These are phyloP conservation scores for Sugiyamaella xylanicola DNA, from an alignment of 1,139 yeast species.

Conservation along the genomic window DNA sequence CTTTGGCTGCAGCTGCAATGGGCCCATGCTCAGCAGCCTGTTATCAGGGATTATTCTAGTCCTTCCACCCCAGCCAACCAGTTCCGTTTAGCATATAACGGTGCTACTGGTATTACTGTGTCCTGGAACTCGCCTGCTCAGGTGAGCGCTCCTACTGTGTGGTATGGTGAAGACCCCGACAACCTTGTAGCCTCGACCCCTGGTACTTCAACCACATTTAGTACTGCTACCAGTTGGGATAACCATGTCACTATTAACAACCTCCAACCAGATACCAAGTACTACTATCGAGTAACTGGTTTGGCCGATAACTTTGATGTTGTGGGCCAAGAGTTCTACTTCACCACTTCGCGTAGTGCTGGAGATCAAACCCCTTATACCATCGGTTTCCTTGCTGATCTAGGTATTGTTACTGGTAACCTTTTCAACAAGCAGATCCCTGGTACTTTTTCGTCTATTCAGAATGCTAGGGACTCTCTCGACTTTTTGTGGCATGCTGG, in stretches of 20 bases:
- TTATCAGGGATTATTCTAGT: slow-evolving; percentile 22
- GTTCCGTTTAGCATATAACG: slow-evolving; percentile 36
- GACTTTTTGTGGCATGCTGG: slow-evolving; percentile 36
- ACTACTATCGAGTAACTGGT: slow-evolving; percentile 36
- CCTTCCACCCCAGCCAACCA: slow-evolving; percentile 26
- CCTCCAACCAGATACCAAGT: slow-evolving; percentile 36
- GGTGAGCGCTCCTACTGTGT: slow-evolving; percentile 31
- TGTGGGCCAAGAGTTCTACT: slow-evolving; percentile 17
- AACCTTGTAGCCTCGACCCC: slow-evolving; percentile 26
- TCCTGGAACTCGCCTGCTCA: slow-evolving; percentile 38
- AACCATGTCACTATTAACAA: slow-evolving; percentile 38
- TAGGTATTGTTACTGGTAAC: slow-evolving; percentile 32
- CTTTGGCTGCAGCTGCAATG: slow-evolving; percentile 12
- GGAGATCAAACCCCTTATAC: slow-evolving; percentile 23
- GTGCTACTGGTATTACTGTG: slow-evolving; percentile 34
- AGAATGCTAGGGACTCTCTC: slow-evolving; percentile 20
- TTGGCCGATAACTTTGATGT: slow-evolving; percentile 16
- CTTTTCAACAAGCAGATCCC: slow-evolving; percentile 27
- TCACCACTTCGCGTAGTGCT: slow-evolving; percentile 26
- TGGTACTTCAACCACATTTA: slow-evolving; percentile 35
- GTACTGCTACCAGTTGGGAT: slow-evolving; percentile 35
- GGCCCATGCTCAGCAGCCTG: slow-evolving; percentile 17
- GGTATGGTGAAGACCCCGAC: slow-evolving; percentile 34
- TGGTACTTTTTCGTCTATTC: slow-evolving; percentile 22
- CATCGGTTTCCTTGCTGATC: slow-evolving; percentile 27